Evolutionary conservation across 257 asterid species (phyloP), one percentile per base, ranked within the genome.

Genomic region (Eucommia ulmoides): DNA sequence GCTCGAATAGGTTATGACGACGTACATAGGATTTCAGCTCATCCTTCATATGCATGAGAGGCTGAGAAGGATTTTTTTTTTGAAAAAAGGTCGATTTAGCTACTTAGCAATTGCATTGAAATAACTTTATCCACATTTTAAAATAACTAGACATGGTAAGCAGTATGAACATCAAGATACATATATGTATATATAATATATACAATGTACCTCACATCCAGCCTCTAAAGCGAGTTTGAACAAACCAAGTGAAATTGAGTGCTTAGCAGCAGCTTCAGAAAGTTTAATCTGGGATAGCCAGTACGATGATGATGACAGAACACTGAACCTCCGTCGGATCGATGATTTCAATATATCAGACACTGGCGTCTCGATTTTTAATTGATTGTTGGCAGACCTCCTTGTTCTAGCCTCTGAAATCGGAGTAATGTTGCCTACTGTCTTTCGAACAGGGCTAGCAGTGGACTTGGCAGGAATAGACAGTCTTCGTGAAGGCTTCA

Each of bases 131-230:
- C n/a, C n/a, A n/a, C n/a, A n/a, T n/a, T n/a, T n/a, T n/a, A n/a
- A n/a, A n/a, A n/a, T n/a, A n/a, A n/a, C n/a, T n/a, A n/a, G n/a
- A n/a, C n/a, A n/a, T n/a, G n/a, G n/a, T n/a, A n/a, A n/a, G n/a
- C n/a, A n/a, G n/a, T n/a, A n/a, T n/a, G n/a, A n/a, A n/a, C n/a
- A n/a, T n/a, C n/a, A n/a, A n/a, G n/a, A n/a, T n/a, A n/a, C n/a
- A n/a, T n/a, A n/a, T n/a, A n/a, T n/a, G n/a, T n/a, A n/a, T n/a
- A n/a, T n/a, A n/a, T n/a, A n/a, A n/a, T n/a, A n/a, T n/a, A n/a
- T n/a, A n/a, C n/a, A n/a, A n/a, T n/a, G 21, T 81, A 84, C 97
- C 93, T 85, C 94, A 45, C 94, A 85, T 23, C 85, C 86, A 58
- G 93, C 81, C 66, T 85, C 94, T 52, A 80, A 45, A 60, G 93